Percentiles rank a stretch among this genome's conserved stretches.
These are phyloP conservation scores for Fusarium sp. DNA, from an alignment of 2,329 filamentous ascomycete species.

Conservation along the genomic window DNA sequence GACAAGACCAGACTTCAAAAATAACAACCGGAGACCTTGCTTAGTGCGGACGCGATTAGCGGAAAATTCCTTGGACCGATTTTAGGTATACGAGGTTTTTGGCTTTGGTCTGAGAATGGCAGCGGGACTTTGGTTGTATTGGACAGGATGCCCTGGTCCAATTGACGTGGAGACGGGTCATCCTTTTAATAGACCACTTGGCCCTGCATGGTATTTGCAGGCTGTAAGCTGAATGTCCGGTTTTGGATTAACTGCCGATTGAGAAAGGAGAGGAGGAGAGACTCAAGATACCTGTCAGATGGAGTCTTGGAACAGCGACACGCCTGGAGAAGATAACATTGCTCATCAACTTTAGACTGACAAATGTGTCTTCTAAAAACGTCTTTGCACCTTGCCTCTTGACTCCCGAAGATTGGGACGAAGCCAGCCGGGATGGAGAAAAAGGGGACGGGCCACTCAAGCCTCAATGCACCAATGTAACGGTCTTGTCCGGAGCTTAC, in stretches of 20 bases:
- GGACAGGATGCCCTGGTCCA: conserved; percentile 7
- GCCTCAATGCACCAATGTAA: conserved; percentile 24
- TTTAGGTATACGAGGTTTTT: conserved; percentile 27
- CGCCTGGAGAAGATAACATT: neutral
- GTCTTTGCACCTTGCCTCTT: neutral
- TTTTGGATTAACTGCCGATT: neutral
- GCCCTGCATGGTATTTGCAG: neutral
- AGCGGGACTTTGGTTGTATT: conserved; percentile 3
- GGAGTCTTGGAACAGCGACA: neutral
- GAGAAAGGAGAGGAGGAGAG: neutral
- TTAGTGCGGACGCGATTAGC: conserved; percentile 13
- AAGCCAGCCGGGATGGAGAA: neutral
- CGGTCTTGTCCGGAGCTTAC: conserved; percentile 20
- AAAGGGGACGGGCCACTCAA: conserved; percentile 13
- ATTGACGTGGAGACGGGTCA: neutral
- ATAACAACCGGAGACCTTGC: conserved; percentile 13
- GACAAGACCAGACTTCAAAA: neutral
- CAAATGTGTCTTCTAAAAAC: conserved; percentile 3
- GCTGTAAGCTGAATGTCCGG: neutral
- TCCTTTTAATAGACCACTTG: conserved; percentile 11
- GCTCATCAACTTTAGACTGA: neutral
- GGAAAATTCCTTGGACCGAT: conserved; percentile 21
- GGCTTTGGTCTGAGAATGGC: neutral
- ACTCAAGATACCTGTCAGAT: neutral
- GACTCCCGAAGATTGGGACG: conserved; percentile 14